Evolutionary conservation across 441 rosid genomes (phyloP).

Genomic region (Croton laevigatus): DNA sequence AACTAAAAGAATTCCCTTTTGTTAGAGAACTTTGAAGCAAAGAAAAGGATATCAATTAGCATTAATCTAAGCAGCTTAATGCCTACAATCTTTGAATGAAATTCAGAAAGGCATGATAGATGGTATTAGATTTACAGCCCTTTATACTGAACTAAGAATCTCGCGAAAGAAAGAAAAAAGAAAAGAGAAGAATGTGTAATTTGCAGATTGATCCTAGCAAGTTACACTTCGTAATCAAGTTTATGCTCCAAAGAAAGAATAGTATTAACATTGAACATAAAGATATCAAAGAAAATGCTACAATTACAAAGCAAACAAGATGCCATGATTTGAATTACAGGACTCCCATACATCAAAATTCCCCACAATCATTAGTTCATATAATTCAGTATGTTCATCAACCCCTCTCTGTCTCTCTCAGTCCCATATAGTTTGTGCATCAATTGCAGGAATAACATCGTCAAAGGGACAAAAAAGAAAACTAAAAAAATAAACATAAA

Average conservation of each 20-base stretch:
- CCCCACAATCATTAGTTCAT: slow-evolving; percentile 27
- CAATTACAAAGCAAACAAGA: slow-evolving; percentile 47
- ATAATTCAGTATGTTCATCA: slow-evolving; percentile 11
- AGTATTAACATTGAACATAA: slow-evolving; percentile 4
- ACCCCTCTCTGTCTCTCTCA: slow-evolving; percentile 14
- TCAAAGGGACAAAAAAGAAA: slow-evolving; percentile 14
- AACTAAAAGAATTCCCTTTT: not conserved
- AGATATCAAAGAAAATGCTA: slow-evolving; percentile 24
- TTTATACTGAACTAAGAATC: not conserved
- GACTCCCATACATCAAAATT: slow-evolving; percentile 30
- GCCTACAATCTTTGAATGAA: not conserved
- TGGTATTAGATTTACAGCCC: not conserved
- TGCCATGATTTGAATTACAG: slow-evolving; percentile 26
- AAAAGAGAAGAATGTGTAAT: not conserved
- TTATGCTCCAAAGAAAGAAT: slow-evolving; percentile 2
- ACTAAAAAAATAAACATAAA: slow-evolving; percentile 24
- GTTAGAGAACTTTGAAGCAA: not conserved
- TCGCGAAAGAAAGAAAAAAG: too few species aligned
- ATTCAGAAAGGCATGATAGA: not conserved
- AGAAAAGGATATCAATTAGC: slow-evolving; percentile 9
- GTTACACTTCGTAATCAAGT: not conserved
- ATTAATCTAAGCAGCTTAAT: not conserved
- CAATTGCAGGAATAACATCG: slow-evolving; percentile 26
- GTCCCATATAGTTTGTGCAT: slow-evolving; percentile 16
- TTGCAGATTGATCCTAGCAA: not conserved